A percentile compares a stretch with the other conserved stretches of the same genome.
Evolutionary conservation across 768 basidiomycete genomes (phyloP).

Genomic region (Mrakia blollopis): DNA sequence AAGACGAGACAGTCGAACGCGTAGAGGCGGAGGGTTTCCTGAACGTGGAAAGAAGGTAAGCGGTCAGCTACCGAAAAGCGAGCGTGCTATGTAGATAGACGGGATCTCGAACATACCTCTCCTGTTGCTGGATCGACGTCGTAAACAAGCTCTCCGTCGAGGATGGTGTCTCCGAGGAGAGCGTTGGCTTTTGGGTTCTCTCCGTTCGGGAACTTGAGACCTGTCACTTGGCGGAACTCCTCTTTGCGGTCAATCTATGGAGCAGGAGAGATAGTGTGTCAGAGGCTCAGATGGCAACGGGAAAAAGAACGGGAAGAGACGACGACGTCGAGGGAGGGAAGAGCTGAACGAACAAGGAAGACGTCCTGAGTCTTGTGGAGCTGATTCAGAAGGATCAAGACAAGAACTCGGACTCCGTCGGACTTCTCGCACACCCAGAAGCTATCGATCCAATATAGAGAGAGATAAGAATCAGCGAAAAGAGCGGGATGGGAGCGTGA

Average conservation of each 20-base stretch:
- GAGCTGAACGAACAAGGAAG: constrained; percentile 62
- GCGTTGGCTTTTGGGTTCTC: not conserved
- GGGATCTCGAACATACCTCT: constrained; percentile 47
- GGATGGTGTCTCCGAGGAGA: constrained; percentile 53
- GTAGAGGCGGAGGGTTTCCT: constrained; percentile 78
- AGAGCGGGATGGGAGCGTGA: not conserved
- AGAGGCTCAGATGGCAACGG: not conserved
- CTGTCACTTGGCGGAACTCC: constrained; percentile 64
- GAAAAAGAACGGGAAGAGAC: not conserved
- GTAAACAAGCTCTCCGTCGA: constrained; percentile 91
- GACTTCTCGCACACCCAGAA: constrained; percentile 99
- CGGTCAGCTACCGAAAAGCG: not conserved
- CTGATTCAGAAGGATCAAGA: constrained; percentile 64
- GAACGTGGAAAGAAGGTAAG: constrained; percentile 14
- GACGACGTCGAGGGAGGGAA: not conserved
- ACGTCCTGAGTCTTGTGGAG: constrained; percentile 52
- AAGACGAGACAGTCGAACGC: constrained; percentile 91
- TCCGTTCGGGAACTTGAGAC: constrained; percentile 81
- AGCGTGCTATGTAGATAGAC: constrained; percentile 17
- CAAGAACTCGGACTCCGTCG: constrained; percentile 85
- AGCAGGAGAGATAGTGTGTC: not conserved
- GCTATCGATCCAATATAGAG: constrained; percentile 47
- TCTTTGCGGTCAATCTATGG: constrained; percentile 91
- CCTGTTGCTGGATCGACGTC: constrained; percentile 76
- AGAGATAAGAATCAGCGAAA: not conserved